Base-by-base conservation (phyloP, 192 early-diverging fungal species). In the Fimicolochytrium jonesii region DNA sequence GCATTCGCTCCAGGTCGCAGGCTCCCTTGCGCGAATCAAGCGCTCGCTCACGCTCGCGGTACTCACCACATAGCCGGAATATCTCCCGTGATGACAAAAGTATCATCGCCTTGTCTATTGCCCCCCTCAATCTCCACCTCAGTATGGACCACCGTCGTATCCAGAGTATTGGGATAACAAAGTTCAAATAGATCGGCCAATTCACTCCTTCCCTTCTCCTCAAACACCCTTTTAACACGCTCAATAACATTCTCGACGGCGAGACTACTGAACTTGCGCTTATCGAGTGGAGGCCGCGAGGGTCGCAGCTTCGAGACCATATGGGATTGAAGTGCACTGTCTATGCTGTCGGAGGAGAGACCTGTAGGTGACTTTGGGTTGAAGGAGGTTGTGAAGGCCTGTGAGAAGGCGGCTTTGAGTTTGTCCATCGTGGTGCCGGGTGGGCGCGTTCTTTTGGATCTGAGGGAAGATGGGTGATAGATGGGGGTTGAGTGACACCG, bases 41-140 rank as follows among this genome's bases (percentile, higher is more conserved):
- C n/a, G n/a, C n/a, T n/a, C n/a, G n/a, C n/a, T n/a, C n/a, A n/a
- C n/a, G n/a, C n/a, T n/a, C n/a, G n/a, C 37, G 17, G 17, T 7
- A 39, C 37, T 39, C 17, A 39, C 87, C 87, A 89, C 77, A 87
- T 87, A 20, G 87, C 87, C 26, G 70, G 72, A 72, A 82, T 89
- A 56, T 89, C 87, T 25, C 87, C 87, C 0, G 87, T 89, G 0
- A 89, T 76, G 7, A 89, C 57, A 67, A 89, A 88, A 0, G 86
- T 76, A 23, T 77, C 77, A 4, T 39, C 22, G 46, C 13, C 45
- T 52, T 39, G 52, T n/a, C n/a, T n/a, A n/a, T n/a, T n/a, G n/a
- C n/a, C n/a, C n/a, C n/a, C n/a, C n/a, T n/a, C n/a, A n/a, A n/a
- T n/a, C n/a, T n/a, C n/a, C n/a, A n/a, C n/a, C n/a, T n/a, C n/a